These are phyloP conservation scores for Fusarium azukiicola DNA, from an alignment of 2,329 filamentous ascomycete species.

Conservation along the genomic window DNA sequence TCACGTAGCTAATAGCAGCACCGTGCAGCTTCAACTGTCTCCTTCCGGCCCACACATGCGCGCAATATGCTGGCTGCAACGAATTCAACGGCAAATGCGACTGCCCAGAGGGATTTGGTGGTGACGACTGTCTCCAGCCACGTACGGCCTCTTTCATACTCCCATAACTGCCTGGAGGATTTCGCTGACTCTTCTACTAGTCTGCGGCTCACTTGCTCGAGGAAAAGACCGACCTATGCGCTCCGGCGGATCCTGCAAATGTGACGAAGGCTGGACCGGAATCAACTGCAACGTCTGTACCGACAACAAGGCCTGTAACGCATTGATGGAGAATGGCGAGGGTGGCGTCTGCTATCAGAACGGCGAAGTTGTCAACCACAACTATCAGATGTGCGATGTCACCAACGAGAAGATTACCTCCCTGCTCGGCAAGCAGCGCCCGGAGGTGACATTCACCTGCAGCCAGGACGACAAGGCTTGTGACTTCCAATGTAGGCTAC, in stretches of 20 bases:
- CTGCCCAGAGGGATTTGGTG: slow-evolving; percentile 95
- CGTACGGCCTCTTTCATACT: slow-evolving; percentile 66
- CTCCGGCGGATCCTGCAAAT: slow-evolving; percentile 86
- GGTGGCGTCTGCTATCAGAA: slow-evolving; percentile 96
- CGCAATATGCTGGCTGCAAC: slow-evolving; percentile 94
- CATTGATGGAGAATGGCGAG: slow-evolving; percentile 90
- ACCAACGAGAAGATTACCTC: slow-evolving; percentile 97
- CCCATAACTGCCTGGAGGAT: neutral
- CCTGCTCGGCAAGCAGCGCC: slow-evolving; percentile 90
- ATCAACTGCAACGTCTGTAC: slow-evolving; percentile 99
- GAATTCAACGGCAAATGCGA: slow-evolving; percentile 95
- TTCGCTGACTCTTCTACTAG: slow-evolving; percentile 59
- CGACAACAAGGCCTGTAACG: slow-evolving; percentile 90
- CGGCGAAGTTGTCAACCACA: slow-evolving; percentile 94
- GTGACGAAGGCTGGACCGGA: slow-evolving; percentile 95
- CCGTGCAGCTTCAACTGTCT: slow-evolving; percentile 95
- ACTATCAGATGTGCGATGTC: slow-evolving; percentile 98
- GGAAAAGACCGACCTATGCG: slow-evolving; percentile 90
- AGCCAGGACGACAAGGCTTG: slow-evolving; percentile 87
- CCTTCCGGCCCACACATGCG: slow-evolving; percentile 93
- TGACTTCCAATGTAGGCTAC: slow-evolving; percentile 92
- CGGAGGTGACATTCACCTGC: slow-evolving; percentile 97
- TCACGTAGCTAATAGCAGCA: slow-evolving; percentile 23
- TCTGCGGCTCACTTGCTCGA: slow-evolving; percentile 93
- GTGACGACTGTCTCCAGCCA: slow-evolving; percentile 94